These are phyloP conservation scores for Dactylonectria macrodidyma DNA, from an alignment of 2,329 filamentous ascomycete genomes.

Conservation along the genomic window DNA sequence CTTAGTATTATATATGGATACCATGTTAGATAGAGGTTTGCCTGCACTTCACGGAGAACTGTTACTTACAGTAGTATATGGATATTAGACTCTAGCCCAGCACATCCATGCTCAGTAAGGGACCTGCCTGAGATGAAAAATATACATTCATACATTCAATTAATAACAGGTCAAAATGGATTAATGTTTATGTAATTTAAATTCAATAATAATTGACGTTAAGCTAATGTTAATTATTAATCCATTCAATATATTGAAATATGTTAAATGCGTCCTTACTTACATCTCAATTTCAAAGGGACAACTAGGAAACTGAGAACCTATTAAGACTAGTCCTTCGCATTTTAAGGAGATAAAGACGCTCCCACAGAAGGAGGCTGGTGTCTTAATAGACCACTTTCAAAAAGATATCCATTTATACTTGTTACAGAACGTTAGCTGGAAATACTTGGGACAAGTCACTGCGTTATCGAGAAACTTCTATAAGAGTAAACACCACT, in stretches of 20 bases:
- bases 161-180: neutral
- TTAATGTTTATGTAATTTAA: neutral
- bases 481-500: neutral
- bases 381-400: neutral
- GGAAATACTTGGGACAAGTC: neutral
- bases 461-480: neutral
- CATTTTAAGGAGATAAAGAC: neutral
- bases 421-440: neutral
- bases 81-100: neutral
- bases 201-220: neutral
- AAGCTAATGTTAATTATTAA: neutral
- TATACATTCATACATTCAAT: neutral
- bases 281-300: neutral
- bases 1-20: neutral
- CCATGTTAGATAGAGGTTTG: neutral
- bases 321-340: neutral
- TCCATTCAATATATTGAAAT: neutral
- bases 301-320: neutral
- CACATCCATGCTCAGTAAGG: neutral
- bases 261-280: neutral
- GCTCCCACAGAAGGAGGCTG: neutral
- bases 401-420: neutral
- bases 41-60: neutral
- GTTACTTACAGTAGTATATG: neutral
- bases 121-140: neutral